Evolutionary conservation across 768 basidiomycete species (phyloP), one percentile per base, ranked within the genome.

Genomic region (Lentinula boryana): DNA sequence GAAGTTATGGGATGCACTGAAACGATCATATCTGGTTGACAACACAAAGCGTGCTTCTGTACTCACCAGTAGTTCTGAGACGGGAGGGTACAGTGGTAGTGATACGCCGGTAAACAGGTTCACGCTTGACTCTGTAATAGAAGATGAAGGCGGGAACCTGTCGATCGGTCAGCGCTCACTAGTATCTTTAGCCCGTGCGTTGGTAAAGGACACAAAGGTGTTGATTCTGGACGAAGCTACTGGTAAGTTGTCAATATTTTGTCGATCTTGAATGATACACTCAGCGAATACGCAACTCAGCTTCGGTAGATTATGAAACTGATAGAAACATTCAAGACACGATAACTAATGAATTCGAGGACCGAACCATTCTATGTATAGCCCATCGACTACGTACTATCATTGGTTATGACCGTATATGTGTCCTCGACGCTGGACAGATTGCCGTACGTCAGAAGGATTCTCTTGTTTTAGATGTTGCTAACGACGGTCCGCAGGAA

Each of bases 151-250:
- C 23, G 77, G 76, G 32, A 95, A 95, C 69, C 67, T 95, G 63
- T 91, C 89, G 6, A 86, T 93, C 40, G 89, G 91, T 32, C 82
- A 84, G 84, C 81, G 93, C 23, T 91, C 88, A 9, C 76, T 96
- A 35, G 89, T 96, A 18, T 92, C 91, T 2, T 80, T 96, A 33
- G 95, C 95, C 15, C 80, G 95, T 36, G 95, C 95, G 0, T 74
- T 97, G 27, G 94, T 96, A 36, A 91, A 94, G 66, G 84, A 94
- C 68, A 81, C 88, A 12, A 87, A 84, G 69, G 84, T 96, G 35
- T 85, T 95, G 53, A 85, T 97, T 50, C 78, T 98, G 10, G 95
- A 97, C 69, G 94, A 95, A 76, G 93, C 93, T 0, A 95, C 93
- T 53, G 87, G 84, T 83, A 65, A 41, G 31, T 38, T 46, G 21